Evolutionary conservation across 805 yeast species (phyloP).

Genomic region (Saturnispora gosingensis): DNA sequence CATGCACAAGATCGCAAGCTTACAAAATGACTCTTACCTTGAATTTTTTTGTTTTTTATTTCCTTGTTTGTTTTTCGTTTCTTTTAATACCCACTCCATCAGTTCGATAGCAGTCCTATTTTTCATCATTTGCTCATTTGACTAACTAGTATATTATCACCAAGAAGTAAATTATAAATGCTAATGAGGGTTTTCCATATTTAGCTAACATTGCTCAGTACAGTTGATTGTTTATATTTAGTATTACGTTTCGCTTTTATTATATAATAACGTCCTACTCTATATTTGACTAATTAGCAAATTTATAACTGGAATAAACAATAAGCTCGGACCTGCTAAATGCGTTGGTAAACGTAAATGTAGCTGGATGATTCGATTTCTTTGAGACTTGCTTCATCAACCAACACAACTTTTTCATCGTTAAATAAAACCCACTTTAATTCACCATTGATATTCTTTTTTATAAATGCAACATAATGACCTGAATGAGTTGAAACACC

Average conservation of each 20-base stretch:
- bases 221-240: background rate
- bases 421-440: conserved; percentile 70
- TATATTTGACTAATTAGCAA: background rate
- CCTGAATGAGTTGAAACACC: conserved; percentile 88
- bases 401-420: conserved; percentile 76
- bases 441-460: conserved; percentile 32
- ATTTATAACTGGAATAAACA: background rate
- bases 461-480: conserved; percentile 76
- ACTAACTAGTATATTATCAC: background rate
- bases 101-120: background rate
- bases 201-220: background rate
- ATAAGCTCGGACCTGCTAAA: background rate
- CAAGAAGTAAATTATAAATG: background rate
- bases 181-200: background rate
- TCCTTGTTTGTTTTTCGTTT: background rate
- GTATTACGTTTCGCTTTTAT: background rate
- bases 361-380: conserved; percentile 42
- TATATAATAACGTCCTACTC: background rate
- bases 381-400: conserved; percentile 33
- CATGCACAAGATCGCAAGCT: background rate
- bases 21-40: background rate
- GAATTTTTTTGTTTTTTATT: background rate
- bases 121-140: background rate
- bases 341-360: conserved; percentile 32
- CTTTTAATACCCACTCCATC: background rate